Base-by-base conservation (phyloP, 2,329 filamentous ascomycete species). In the Aspergillus caelatus region DNA sequence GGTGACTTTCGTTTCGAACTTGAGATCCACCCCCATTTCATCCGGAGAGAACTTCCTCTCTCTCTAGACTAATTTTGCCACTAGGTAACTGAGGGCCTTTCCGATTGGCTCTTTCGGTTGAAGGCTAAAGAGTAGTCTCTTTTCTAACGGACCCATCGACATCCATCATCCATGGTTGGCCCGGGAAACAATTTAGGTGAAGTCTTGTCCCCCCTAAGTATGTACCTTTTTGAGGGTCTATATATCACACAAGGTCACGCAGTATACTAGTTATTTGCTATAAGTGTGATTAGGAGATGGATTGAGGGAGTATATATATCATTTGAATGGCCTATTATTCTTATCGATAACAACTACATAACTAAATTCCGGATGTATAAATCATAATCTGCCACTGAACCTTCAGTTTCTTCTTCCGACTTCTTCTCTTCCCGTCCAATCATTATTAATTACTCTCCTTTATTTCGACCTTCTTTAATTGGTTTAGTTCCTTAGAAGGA, bases 371-470 rank as follows among this genome's bases (percentile, higher is more conserved):
- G 7, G 7, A 8, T 41, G 39, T 41, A 16, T 14, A 36, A 41
- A 34, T 34, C 10, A 34, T 34, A 26, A 4, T 26, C 26, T 26
- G 26, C 26, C 26, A 14, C 10, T 1, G 21, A 46, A 46, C 43
- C 21, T 46, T 45, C 4, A 46, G 9, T 7, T 23, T 12, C 45
- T 8, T 11, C 19, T 34, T 60, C 50, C 57, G 19, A 39, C 28
- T 60, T 54, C 62, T 54, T 61, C 54, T 58, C 54, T 48, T 61
- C 58, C 48, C 41, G 36, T 21, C 53, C 36, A 52, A 52, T 32
- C 48, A 30, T 32, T 6, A 21, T 12, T 30, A 21, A n/a, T n/a
- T 52, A n/a, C 34, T 14, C 7, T 30, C n/a, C 12, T 6, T 2
- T n/a, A 26, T 52, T 52, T 52, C 28, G 16, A 32, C 26, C 28